Evolutionary conservation across 495 filamentous ascomycete species (phyloP).

Genomic region (Thozetella sp.): DNA sequence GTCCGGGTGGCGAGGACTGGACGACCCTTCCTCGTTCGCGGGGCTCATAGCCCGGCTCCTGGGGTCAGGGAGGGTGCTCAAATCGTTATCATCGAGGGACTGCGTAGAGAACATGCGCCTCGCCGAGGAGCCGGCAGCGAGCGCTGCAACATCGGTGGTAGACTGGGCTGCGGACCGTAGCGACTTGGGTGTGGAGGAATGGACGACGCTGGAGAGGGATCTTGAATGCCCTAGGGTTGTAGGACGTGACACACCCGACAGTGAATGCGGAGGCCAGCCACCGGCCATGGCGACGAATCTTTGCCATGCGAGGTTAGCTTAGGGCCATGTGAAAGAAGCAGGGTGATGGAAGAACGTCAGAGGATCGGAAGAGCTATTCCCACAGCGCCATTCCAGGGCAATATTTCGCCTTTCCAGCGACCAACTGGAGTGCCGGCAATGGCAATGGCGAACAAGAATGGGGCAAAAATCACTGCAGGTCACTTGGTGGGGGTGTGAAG

Average conservation of each 20-base stretch:
- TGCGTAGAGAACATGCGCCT: slow-evolving; percentile 26
- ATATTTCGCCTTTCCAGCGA: too few relatives aligned
- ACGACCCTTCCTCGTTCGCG: slow-evolving; percentile 18
- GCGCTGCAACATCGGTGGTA: slow-evolving; percentile 12
- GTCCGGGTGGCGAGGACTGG: slow-evolving; percentile 62
- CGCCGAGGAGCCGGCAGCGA: slow-evolving; percentile 14
- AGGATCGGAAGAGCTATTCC: background rate
- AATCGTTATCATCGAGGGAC: slow-evolving; percentile 39
- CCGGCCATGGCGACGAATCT: slow-evolving; percentile 52
- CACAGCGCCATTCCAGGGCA: too few relatives aligned
- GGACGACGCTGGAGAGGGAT: slow-evolving; percentile 46
- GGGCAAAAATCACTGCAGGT: too few relatives aligned
- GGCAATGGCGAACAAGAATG: too few relatives aligned
- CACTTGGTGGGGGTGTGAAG: background rate
- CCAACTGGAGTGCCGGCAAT: too few relatives aligned
- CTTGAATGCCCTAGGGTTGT: slow-evolving; percentile 46
- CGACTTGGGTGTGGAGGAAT: slow-evolving; percentile 26
- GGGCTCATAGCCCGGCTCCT: slow-evolving; percentile 41
- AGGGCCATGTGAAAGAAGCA: slow-evolving; percentile 27
- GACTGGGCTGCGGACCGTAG: slow-evolving; percentile 14
- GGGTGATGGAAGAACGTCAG: too few relatives aligned
- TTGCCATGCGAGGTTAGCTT: slow-evolving; percentile 31
- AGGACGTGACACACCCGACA: slow-evolving; percentile 22
- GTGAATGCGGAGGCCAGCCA: slow-evolving; percentile 47
- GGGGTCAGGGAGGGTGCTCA: slow-evolving; percentile 52